Evolutionary conservation across 192 early-diverging fungal genomes (phyloP).

Genomic region (Coemansia sp.): DNA sequence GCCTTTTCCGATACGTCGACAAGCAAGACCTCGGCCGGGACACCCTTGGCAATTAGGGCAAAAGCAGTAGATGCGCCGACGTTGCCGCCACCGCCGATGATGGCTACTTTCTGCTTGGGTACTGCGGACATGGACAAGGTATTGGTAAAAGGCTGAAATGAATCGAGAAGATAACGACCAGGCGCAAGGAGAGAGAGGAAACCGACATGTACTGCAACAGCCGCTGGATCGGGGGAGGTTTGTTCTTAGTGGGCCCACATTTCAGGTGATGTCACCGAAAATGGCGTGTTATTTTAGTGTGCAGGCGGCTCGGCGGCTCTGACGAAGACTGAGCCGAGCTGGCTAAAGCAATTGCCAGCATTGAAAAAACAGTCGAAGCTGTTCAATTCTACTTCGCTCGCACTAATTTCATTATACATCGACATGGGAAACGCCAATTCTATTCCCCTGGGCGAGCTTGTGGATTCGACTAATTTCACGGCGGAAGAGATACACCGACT

Average conservation of each 20-base stretch:
- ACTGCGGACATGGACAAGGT: slow-evolving; percentile 15
- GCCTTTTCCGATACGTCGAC: slow-evolving; percentile 68
- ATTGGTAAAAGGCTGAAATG: neutral
- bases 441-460: slow-evolving; percentile 36
- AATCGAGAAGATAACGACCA: neutral
- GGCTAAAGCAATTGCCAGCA: too few species aligned
- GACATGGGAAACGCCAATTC: slow-evolving; percentile 52
- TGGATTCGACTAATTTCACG: slow-evolving; percentile 62
- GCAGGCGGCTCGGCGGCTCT: too few species aligned
- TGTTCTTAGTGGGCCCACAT: too few species aligned
- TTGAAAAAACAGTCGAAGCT: too few species aligned
- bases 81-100: slow-evolving; percentile 72
- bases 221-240: too few species aligned
- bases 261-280: too few species aligned
- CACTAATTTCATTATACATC: neutral
- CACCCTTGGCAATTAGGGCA: slow-evolving; percentile 64
- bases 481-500: slow-evolving; percentile 95
- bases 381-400: too few species aligned
- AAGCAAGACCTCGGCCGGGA: slow-evolving; percentile 68
- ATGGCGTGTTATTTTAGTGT: too few species aligned
- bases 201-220: neutral
- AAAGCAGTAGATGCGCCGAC: slow-evolving; percentile 74
- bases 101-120: slow-evolving; percentile 53
- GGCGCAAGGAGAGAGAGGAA: neutral
- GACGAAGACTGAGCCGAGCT: too few species aligned